phyloP scores from a whole-genome alignment of 1,139 yeast genomes.

The Diutina catenulata region DNA sequence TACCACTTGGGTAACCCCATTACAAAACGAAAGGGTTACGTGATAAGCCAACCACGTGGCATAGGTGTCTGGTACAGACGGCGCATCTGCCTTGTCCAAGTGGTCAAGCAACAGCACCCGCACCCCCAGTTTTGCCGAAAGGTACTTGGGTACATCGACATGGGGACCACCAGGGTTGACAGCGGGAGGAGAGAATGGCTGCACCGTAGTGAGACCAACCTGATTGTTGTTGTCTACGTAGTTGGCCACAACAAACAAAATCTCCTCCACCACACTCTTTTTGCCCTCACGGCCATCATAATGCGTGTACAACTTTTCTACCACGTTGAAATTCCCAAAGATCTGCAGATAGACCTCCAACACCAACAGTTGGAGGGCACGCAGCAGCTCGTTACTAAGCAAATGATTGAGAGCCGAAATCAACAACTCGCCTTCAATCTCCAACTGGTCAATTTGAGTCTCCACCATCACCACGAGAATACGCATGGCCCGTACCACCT shows the following conservation, averaged over 20 bases:
- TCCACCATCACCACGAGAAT: constrained; percentile 1
- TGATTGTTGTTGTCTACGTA: constrained; percentile 1
- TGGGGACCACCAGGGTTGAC: no score
- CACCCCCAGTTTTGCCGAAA: neutral
- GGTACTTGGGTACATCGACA: neutral
- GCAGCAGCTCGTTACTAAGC: neutral
- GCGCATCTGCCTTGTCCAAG: neutral
- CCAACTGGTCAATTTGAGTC: neutral
- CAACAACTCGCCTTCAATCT: constrained; percentile 1
- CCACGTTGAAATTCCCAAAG: neutral
- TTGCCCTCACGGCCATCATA: neutral
- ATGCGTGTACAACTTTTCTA: neutral
- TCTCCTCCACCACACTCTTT: constrained; percentile 2
- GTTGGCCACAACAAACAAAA: constrained; percentile 2
- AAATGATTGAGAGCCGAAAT: neutral
- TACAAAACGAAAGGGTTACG: neutral
- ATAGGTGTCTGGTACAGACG: neutral
- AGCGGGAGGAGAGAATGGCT: neutral
- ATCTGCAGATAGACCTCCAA: constrained; percentile 1
- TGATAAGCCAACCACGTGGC: neutral
- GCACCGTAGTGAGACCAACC: neutral
- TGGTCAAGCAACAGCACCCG: constrained; percentile 1
- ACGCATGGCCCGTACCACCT: neutral
- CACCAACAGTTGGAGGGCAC: neutral
- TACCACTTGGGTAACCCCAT: neutral